phyloP scores from a whole-genome alignment of 2,329 filamentous ascomycete genomes.

The Colletotrichum sp. region DNA sequence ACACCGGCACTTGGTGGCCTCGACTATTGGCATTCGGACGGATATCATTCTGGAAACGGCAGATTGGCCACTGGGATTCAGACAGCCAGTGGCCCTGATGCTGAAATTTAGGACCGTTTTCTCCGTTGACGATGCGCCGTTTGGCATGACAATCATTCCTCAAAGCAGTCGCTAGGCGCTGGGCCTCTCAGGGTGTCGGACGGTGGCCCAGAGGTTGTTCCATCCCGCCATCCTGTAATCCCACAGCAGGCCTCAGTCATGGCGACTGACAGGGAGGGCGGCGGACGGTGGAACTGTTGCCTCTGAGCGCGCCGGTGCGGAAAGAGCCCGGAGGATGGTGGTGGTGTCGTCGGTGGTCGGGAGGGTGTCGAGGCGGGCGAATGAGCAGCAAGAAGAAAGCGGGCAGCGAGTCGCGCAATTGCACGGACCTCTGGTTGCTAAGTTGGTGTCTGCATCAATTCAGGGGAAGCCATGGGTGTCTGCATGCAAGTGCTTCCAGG shows the following conservation, averaged over 20 bases:
- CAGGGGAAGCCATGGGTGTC: constrained; percentile 14
- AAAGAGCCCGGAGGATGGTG: background rate
- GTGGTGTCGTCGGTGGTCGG: background rate
- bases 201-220: background rate
- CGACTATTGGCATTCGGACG: background rate
- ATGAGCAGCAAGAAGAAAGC: background rate
- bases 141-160: background rate
- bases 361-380: constrained; percentile 6
- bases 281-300: background rate
- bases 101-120: background rate
- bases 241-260: background rate
- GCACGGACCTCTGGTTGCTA: constrained; percentile 3
- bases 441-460: constrained; percentile 7
- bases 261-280: background rate
- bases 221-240: constrained; percentile 2
- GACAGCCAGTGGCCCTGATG: background rate
- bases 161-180: background rate
- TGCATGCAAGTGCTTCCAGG: constrained; percentile 9
- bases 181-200: background rate
- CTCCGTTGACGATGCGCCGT: background rate
- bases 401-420: background rate
- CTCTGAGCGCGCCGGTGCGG: background rate
- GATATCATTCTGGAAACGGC: background rate
- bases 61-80: background rate
- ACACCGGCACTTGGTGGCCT: constrained; percentile 3